phyloP scores from a whole-genome alignment of 208 protist species.

The Zelonia costaricensis region DNA sequence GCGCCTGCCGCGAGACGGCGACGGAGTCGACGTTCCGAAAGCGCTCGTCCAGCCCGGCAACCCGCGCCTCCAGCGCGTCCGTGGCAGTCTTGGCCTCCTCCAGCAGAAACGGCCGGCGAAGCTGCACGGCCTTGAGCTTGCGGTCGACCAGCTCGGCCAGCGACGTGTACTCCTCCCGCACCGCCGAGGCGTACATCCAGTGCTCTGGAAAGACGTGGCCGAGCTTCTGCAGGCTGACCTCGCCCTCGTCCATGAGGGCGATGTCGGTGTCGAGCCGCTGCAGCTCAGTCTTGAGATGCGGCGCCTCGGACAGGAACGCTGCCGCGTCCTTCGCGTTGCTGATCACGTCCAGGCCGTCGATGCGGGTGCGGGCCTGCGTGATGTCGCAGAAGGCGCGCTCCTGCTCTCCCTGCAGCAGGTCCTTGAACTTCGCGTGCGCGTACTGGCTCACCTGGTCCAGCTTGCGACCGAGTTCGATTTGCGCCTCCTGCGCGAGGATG shows the following conservation, averaged over 20 bases:
- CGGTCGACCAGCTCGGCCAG: slow-evolving; percentile 93
- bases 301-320: slow-evolving; percentile 64
- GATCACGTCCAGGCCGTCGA: slow-evolving; percentile 92
- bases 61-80: slow-evolving; percentile 56
- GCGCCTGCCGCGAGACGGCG: slow-evolving; percentile 36
- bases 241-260: slow-evolving; percentile 72
- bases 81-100: slow-evolving; percentile 57
- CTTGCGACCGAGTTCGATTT: slow-evolving; percentile 82
- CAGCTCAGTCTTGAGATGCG: slow-evolving; percentile 76
- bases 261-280: slow-evolving; percentile 49
- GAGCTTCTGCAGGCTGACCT: slow-evolving; percentile 89
- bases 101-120: slow-evolving; percentile 65
- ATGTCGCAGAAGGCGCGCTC: slow-evolving; percentile 55
- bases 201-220: slow-evolving; percentile 90
- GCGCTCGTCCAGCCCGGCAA: slow-evolving; percentile 50
- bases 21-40: slow-evolving; percentile 45
- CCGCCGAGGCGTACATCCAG: slow-evolving; percentile 90
- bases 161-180: slow-evolving; percentile 93
- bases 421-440: slow-evolving; percentile 79
- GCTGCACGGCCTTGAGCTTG: slow-evolving; percentile 89
- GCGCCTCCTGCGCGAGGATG: slow-evolving; percentile 80
- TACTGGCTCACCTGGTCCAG: slow-evolving; percentile 82
- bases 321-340: slow-evolving; percentile 70
- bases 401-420: slow-evolving; percentile 75
- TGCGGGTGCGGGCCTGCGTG: slow-evolving; percentile 54